Percentiles rank a stretch among this genome's conserved stretches.
These are phyloP conservation scores for Kalanchoe fedtschenkoi DNA, from an alignment of 164 flowering plant genomes.

Conservation along the genomic window DNA sequence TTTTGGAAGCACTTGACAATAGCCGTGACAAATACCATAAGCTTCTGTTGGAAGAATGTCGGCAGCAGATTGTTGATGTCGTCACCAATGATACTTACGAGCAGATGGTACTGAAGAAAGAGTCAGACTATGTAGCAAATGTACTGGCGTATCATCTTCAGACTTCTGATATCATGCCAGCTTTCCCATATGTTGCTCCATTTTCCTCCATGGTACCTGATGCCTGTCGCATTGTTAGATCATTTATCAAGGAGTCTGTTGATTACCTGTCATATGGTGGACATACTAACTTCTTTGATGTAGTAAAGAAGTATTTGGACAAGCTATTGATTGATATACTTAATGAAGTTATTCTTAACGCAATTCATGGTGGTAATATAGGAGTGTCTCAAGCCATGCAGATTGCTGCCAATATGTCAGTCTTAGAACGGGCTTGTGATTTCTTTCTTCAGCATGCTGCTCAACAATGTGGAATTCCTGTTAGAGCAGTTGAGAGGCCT, in stretches of 20 bases:
- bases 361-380: conserved; percentile 39
- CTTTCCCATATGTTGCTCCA: conserved; percentile 82
- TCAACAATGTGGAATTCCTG: conserved; percentile 69
- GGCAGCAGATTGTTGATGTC: conserved; percentile 59
- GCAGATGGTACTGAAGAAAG: conserved; percentile 76
- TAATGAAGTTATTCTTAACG: conserved; percentile 53
- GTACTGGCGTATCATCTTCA: conserved; percentile 66
- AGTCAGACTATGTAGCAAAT: conserved; percentile 60
- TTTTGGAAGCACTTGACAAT: conserved; percentile 57
- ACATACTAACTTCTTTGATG: conserved; percentile 42
- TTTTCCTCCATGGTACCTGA: conserved; percentile 86
- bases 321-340: conserved; percentile 74
- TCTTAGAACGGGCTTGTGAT: conserved; percentile 76
- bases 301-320: conserved; percentile 64
- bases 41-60: conserved; percentile 74
- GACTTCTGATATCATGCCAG: conserved; percentile 68
- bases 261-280: conserved; percentile 69
- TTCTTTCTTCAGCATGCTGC: conserved; percentile 65
- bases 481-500: conserved; percentile 47
- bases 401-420: conserved; percentile 69
- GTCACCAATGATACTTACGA: conserved; percentile 53
- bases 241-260: conserved; percentile 77
- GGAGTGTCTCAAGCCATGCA: conserved; percentile 84
- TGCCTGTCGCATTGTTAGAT: conserved; percentile 63
- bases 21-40: conserved; percentile 70